phyloP scores from a whole-genome alignment of 2,329 filamentous ascomycete genomes.

The Ampelomyces quisqualis region DNA sequence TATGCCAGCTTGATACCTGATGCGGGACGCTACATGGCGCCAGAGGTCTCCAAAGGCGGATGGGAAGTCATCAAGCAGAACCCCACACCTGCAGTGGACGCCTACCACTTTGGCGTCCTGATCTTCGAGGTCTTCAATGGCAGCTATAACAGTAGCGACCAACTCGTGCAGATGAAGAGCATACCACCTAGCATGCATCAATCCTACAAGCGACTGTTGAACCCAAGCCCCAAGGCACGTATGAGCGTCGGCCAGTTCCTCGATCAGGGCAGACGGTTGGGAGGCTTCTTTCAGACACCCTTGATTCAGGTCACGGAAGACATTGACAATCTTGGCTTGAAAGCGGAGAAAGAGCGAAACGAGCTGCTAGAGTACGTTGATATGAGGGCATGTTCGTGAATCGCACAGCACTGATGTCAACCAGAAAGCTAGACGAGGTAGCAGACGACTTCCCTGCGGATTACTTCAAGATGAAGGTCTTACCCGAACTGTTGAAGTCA shows the following conservation, averaged over 20 bases:
- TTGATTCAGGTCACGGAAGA: constrained; percentile 90
- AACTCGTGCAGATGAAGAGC: constrained; percentile 80
- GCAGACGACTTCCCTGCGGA: constrained; percentile 96
- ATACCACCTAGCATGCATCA: constrained; percentile 87
- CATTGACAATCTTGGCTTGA: constrained; percentile 89
- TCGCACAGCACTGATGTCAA: constrained; percentile 10
- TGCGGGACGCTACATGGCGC: constrained; percentile 78
- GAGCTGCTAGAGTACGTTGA: constrained; percentile 67
- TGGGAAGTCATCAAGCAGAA: constrained; percentile 89
- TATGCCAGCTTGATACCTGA: constrained; percentile 88
- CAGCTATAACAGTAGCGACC: constrained; percentile 71
- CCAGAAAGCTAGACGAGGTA: constrained; percentile 74
- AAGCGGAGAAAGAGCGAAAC: constrained; percentile 79
- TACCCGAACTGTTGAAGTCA: constrained; percentile 94
- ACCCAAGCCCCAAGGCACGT: constrained; percentile 84
- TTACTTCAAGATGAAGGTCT: constrained; percentile 95
- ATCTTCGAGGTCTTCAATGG: constrained; percentile 93
- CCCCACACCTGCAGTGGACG: constrained; percentile 78
- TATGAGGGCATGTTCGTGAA: no score
- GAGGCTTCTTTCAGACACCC: constrained; percentile 89
- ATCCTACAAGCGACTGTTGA: constrained; percentile 85
- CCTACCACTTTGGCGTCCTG: constrained; percentile 80
- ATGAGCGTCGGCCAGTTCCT: constrained; percentile 83
- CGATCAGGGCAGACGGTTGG: constrained; percentile 78
- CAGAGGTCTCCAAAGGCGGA: constrained; percentile 81